Evolutionary conservation across 148 eudicot species (phyloP).

Genomic region (Heliamphora exappendiculata): DNA sequence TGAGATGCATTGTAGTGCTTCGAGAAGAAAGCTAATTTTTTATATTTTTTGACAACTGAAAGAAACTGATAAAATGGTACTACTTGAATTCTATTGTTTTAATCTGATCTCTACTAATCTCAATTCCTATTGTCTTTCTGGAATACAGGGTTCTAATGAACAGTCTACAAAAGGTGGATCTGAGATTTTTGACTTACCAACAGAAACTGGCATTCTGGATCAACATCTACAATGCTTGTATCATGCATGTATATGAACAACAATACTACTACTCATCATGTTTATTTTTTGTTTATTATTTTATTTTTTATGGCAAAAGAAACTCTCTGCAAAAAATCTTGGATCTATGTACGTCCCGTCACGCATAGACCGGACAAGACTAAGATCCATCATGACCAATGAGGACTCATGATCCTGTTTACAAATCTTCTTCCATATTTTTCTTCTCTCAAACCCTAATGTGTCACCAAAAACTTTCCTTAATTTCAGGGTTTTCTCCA

Average conservation of each 20-base stretch:
- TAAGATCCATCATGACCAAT: too few species aligned
- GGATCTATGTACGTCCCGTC: too few species aligned
- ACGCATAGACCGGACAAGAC: too few species aligned
- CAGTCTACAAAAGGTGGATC: slow-evolving; percentile 72
- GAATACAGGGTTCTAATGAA: slow-evolving; percentile 47
- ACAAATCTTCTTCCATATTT: too few species aligned
- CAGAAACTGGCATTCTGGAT: slow-evolving; percentile 96
- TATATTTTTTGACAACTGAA: background rate
- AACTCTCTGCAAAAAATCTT: too few species aligned
- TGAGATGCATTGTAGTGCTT: too few species aligned
- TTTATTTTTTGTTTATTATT: too few species aligned
- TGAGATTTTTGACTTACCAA: slow-evolving; percentile 57
- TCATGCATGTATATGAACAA: slow-evolving; percentile 65
- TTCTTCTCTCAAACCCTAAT: background rate
- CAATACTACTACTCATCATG: too few species aligned
- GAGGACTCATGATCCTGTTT: too few species aligned
- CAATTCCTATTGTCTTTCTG: background rate
- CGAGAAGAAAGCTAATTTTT: too few species aligned
- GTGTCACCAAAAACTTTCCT: background rate
- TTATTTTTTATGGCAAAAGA: too few species aligned
- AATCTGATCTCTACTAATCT: background rate
- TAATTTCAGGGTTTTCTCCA: slow-evolving; percentile 75
- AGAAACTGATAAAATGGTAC: too few species aligned
- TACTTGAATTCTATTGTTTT: background rate
- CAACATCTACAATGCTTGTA: slow-evolving; percentile 93